phyloP scores from a whole-genome alignment of 2,329 filamentous ascomycete genomes.

The Teratosphaeria pseudoeucalypti region DNA sequence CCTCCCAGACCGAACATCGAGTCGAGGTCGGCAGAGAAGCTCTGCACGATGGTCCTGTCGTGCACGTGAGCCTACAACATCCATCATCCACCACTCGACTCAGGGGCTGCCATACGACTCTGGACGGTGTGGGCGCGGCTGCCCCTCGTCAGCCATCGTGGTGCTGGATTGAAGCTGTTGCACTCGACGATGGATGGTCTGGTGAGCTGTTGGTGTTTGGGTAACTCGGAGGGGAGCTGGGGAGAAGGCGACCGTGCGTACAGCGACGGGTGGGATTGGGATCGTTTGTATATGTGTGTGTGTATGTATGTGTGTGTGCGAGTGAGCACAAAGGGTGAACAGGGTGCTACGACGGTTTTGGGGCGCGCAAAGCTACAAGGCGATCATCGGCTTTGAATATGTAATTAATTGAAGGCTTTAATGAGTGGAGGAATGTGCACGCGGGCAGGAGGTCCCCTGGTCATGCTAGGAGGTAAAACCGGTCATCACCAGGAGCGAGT shows the following conservation, averaged over 20 bases:
- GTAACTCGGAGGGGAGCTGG: background rate
- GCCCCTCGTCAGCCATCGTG: background rate
- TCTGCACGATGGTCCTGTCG: constrained; percentile 71
- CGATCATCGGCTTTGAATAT: background rate
- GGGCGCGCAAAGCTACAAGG: background rate
- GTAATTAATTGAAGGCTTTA: too few species aligned
- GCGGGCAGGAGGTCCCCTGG: background rate
- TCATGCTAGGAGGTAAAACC: background rate
- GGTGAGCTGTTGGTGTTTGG: background rate
- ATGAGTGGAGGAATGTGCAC: background rate
- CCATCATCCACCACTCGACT: too few species aligned
- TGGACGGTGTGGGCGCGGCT: background rate
- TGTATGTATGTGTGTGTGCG: background rate
- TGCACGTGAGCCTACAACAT: too few species aligned
- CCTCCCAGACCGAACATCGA: constrained; percentile 82
- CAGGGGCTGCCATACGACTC: too few species aligned
- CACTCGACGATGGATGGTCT: background rate
- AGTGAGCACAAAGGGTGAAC: background rate
- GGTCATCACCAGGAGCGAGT: background rate
- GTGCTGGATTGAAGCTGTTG: background rate
- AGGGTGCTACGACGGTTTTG: background rate
- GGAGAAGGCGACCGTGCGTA: background rate
- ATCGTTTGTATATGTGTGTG: background rate
- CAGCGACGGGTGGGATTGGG: background rate
- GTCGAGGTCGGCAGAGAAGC: constrained; percentile 77